A percentile compares a stretch with the other conserved stretches of the same genome.
These are phyloP conservation scores for Pinus albicaulis DNA, from an alignment of 75 land plant species.

Conservation along the genomic window DNA sequence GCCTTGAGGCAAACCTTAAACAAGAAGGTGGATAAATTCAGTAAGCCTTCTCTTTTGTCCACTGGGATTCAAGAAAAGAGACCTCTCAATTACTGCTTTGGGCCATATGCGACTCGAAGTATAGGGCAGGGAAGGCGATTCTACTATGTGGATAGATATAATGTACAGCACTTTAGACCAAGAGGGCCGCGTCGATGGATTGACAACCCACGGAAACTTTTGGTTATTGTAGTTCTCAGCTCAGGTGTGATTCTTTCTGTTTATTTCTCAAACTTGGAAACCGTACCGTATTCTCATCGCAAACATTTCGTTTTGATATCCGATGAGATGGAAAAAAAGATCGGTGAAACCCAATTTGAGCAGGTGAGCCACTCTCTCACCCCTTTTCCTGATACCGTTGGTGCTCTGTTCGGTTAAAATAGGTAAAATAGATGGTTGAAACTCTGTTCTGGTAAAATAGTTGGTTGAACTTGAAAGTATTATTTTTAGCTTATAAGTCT, in stretches of 20 bases:
- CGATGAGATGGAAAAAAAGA: constrained; percentile 39
- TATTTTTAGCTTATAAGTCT: no score
- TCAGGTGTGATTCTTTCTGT: constrained; percentile 42
- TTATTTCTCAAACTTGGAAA: constrained; percentile 73
- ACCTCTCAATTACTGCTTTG: background rate
- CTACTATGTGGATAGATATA: constrained; percentile 61
- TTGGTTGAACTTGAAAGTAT: background rate
- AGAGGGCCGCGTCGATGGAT: constrained; percentile 46
- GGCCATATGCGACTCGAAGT: background rate
- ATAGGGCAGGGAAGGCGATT: constrained; percentile 26
- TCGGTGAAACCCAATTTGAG: constrained; percentile 77
- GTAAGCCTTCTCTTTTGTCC: no score
- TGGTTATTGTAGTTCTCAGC: constrained; percentile 44
- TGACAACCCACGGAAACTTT: constrained; percentile 36
- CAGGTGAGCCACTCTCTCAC: constrained; percentile 21
- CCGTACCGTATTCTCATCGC: constrained; percentile 88
- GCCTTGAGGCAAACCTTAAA: no score
- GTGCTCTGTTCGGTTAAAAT: background rate
- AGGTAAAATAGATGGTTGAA: background rate
- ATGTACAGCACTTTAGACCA: constrained; percentile 61
- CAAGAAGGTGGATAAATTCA: no score
- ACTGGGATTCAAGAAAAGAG: background rate
- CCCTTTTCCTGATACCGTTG: background rate
- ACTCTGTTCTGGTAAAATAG: background rate
- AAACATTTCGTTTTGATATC: constrained; percentile 85